Base-by-base conservation (phyloP, 179 eudicot species). In the Gypsophila paniculata region DNA sequence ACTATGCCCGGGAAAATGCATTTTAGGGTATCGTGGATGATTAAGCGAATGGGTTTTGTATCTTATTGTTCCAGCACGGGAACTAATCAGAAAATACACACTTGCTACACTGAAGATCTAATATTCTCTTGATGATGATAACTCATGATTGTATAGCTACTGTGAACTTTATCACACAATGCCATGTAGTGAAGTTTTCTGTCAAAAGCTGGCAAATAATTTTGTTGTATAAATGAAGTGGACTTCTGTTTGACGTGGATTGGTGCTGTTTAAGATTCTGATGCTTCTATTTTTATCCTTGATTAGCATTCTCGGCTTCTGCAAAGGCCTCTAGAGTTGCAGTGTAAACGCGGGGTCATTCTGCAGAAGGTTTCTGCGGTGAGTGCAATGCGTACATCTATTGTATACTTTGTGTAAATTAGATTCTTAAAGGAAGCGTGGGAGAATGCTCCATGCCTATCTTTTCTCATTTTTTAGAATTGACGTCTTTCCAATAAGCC, bases 271-370 rank as follows among this genome's bases (percentile, higher is more conserved):
- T 48, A 60, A 21, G 44, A 38, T 79, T 61, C 63, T 75, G 65
- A 71, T 39, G 61, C 46, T 51, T 49, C 17, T 18, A 6, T 71
- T 53, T 74, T 26, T 15, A 25, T 54, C 79, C 36, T 19, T 46
- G 8, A 67, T 22, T 86, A 94, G 99, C 99, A 94, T 80, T 83
- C 83, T 58, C 87, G 83, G 75, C 87, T 94, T 73, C 81, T 89
- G 69, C 84, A 86, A 81, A 88, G 92, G 82, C 99, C 97, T 67
- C 87, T 90, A 55, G 86, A 77, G 29, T 87, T 94, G 74, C 53
- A 75, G 34, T 85, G 83, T 84, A 94, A 86, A 82, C 96, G 97
- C 58, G 90, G 90, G 61, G 68, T 77, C 65, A 75, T 91, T 74
- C 34, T 78, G 74, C 99, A 91, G 75, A 94, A 82, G 82, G 34